Evolutionary conservation across 1,284 basidiomycete species (phyloP).

Genomic region (Bothia castanella): DNA sequence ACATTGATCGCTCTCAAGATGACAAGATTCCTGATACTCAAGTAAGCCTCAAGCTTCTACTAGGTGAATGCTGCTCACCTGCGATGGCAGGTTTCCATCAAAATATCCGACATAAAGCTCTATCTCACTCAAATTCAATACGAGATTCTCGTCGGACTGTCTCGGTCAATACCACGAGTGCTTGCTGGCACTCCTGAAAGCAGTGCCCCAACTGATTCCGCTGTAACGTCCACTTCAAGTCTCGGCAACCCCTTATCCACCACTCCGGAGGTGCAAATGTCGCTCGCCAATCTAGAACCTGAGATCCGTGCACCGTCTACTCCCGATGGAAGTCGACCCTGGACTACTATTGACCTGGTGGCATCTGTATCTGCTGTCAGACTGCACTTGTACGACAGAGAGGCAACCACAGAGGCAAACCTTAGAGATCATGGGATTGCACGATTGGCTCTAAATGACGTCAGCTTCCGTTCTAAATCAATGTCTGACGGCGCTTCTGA

Average conservation of each 20-base stretch:
- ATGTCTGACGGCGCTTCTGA: slow-evolving; percentile 83
- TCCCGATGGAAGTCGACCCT: slow-evolving; percentile 34
- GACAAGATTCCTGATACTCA: slow-evolving; percentile 63
- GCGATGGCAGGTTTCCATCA: slow-evolving; percentile 57
- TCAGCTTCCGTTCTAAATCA: slow-evolving; percentile 78
- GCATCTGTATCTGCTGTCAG: slow-evolving; percentile 76
- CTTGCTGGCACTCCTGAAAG: slow-evolving; percentile 45
- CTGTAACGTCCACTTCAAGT: slow-evolving; percentile 13
- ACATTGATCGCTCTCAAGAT: slow-evolving; percentile 49
- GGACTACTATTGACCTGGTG: slow-evolving; percentile 74
- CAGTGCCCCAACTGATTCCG: slow-evolving; percentile 27
- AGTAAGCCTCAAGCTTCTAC: slow-evolving; percentile 40
- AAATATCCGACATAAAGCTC: slow-evolving; percentile 88
- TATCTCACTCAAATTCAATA: slow-evolving; percentile 93
- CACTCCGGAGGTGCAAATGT: slow-evolving; percentile 5
- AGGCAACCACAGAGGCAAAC: slow-evolving; percentile 57
- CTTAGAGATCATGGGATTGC: slow-evolving; percentile 82
- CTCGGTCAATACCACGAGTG: slow-evolving; percentile 73
- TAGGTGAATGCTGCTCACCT: slow-evolving; percentile 4
- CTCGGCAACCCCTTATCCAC: slow-evolving; percentile 3
- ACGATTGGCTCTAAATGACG: slow-evolving; percentile 80
- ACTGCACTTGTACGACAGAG: slow-evolving; percentile 86
- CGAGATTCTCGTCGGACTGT: slow-evolving; percentile 67
- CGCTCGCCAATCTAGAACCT: slow-evolving; percentile 51
- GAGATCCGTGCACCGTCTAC: slow-evolving; percentile 42